Conservation (phyloP, 2,329 filamentous ascomycete genomes). For the Westerdykella sp. region DNA sequence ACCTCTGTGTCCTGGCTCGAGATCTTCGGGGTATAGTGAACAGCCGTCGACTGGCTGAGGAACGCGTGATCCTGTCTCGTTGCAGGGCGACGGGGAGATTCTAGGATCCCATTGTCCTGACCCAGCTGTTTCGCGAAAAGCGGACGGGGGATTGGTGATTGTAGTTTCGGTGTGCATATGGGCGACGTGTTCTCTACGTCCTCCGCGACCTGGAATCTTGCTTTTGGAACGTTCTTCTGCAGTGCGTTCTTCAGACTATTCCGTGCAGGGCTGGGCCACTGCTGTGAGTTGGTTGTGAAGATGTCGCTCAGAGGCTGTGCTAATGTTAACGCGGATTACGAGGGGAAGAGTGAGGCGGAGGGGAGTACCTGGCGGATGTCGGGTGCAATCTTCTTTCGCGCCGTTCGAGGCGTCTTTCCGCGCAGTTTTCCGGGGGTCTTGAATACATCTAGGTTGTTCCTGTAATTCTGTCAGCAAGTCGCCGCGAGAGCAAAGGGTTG, state of each 20-base stretch:
- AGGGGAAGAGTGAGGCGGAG: slow-evolving; percentile 54
- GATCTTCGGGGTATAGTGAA: slow-evolving; percentile 11
- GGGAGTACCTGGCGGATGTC: slow-evolving; percentile 59
- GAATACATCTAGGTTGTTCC: slow-evolving; percentile 90
- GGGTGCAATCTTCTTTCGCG: slow-evolving; percentile 52
- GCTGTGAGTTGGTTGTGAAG: slow-evolving; percentile 40
- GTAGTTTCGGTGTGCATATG: slow-evolving; percentile 18
- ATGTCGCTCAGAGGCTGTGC: slow-evolving; percentile 45
- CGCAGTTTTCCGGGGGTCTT: slow-evolving; percentile 83
- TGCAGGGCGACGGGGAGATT: slow-evolving; percentile 16
- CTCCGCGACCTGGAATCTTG: slow-evolving; percentile 56
- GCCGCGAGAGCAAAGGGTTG: slow-evolving; percentile 3
- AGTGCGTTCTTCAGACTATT: slow-evolving; percentile 45
- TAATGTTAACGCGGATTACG: slow-evolving; percentile 34
- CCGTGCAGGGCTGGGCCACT: slow-evolving; percentile 49
- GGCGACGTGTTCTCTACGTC: slow-evolving; percentile 40
- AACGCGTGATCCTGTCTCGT: slow-evolving; percentile 40
- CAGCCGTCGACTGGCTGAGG: slow-evolving; percentile 4
- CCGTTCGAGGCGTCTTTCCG: slow-evolving; percentile 71
- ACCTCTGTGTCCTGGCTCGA: slow-evolving; percentile 29
- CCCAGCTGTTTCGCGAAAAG: slow-evolving; percentile 23
- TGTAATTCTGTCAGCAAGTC: slow-evolving; percentile 39
- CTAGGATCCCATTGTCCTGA: slow-evolving; percentile 25
- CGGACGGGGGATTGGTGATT: slow-evolving; percentile 23
- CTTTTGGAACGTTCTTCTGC: slow-evolving; percentile 52